phyloP scores from a whole-genome alignment of 257 asterid genomes.

The Paulownia fortunei region DNA sequence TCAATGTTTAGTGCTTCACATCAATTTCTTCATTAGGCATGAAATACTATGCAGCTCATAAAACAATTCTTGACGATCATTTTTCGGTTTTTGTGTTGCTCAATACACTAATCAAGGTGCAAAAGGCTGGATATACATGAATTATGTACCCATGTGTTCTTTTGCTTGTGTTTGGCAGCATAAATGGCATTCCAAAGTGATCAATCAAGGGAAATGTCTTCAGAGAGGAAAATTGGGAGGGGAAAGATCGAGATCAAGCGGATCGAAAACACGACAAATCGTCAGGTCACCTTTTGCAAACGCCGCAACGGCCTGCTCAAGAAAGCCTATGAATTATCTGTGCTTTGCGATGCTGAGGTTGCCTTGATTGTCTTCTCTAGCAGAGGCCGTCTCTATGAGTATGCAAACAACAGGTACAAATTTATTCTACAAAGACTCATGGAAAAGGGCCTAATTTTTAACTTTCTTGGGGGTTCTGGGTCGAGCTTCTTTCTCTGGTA shows the following conservation, averaged over 20 bases:
- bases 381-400: constrained; percentile 89
- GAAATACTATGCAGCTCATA: neutral
- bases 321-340: constrained; percentile 86
- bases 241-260: constrained; percentile 92
- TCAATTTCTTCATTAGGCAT: constrained; percentile 6
- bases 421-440: neutral
- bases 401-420: constrained; percentile 78
- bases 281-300: constrained; percentile 92
- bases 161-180: constrained; percentile 17
- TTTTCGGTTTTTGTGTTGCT: neutral
- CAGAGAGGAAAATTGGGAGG: constrained; percentile 68
- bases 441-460: neutral
- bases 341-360: constrained; percentile 92
- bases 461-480: constrained; percentile 23
- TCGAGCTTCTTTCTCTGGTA: neutral
- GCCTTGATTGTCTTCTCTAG: constrained; percentile 83
- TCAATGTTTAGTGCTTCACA: constrained; percentile 19
- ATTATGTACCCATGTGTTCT: neutral
- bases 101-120: neutral
- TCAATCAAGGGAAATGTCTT: constrained; percentile 64
- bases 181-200: constrained; percentile 64
- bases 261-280: constrained; percentile 89
- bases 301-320: constrained; percentile 84
- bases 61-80: neutral
- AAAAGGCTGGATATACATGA: neutral